Evolutionary conservation across 768 basidiomycete species (phyloP).

Genomic region (Mycena capillaripes): DNA sequence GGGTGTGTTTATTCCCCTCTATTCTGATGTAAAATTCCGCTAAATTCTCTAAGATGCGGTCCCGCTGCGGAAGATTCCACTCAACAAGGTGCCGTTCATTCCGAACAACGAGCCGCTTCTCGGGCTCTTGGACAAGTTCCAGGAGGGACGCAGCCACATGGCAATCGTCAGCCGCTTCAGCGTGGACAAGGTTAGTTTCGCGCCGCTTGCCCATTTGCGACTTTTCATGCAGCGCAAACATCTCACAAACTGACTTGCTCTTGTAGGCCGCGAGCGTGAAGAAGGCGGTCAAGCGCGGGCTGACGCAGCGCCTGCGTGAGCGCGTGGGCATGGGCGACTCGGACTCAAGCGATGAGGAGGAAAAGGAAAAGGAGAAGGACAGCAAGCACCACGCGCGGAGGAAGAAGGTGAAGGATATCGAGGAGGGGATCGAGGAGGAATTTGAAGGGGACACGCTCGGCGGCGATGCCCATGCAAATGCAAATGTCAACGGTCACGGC

Average conservation of each 20-base stretch:
- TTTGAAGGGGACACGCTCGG: slow-evolving; percentile 32
- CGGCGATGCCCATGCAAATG: not conserved
- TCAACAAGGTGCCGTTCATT: slow-evolving; percentile 90
- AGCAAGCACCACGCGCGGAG: slow-evolving; percentile 28
- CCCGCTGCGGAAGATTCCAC: slow-evolving; percentile 84
- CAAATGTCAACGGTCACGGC: too few relatives aligned
- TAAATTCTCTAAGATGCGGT: slow-evolving; percentile 69
- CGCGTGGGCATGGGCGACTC: slow-evolving; percentile 82
- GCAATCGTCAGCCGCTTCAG: slow-evolving; percentile 89
- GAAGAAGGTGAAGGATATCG: slow-evolving; percentile 36
- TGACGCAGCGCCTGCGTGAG: slow-evolving; percentile 83
- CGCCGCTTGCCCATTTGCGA: not conserved
- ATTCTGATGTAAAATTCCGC: not conserved
- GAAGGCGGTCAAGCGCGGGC: slow-evolving; percentile 83
- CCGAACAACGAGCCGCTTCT: slow-evolving; percentile 89
- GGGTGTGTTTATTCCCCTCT: slow-evolving; percentile 53
- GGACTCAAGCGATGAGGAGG: slow-evolving; percentile 63
- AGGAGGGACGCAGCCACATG: slow-evolving; percentile 93
- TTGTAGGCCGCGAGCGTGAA: slow-evolving; percentile 80
- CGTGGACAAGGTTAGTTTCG: slow-evolving; percentile 62
- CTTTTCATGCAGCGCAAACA: too few relatives aligned
- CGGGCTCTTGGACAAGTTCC: slow-evolving; percentile 89
- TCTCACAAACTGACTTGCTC: not conserved
- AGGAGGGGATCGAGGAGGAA: slow-evolving; percentile 36
- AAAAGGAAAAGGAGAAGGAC: slow-evolving; percentile 35